Base-by-base conservation (phyloP, 2,329 filamentous ascomycete genomes). In the Pseudogymnoascus sp. region DNA sequence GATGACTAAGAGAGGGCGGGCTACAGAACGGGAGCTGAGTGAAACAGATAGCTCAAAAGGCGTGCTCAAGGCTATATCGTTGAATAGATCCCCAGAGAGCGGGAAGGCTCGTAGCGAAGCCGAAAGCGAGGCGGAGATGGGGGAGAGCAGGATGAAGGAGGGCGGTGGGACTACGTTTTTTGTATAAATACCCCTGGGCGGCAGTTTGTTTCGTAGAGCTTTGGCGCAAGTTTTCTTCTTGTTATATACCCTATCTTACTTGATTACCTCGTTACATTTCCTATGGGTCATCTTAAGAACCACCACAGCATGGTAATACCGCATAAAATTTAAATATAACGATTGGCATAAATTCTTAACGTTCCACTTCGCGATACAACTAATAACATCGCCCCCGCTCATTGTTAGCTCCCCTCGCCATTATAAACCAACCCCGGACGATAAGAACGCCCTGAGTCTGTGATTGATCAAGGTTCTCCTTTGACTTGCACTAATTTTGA, bases 131-230 rank as follows among this genome's bases (percentile, higher is more conserved):
- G 9, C 14, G 8, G 47, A 54, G 28, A 54, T 32, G 28, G 25
- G 47, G 4, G 28, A 54, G 28, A 54, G 28, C 6, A 20, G 9
- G 16, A 9, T 12, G 28, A 54, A 32, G 47, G n/a, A 54, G 16
- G 25, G 25, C 14, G 28, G 47, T 12, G 47, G 47, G n/a, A 54
- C 47, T 7, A 1, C 25, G 22, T 25, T 25, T 12, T 54, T 54
- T 32, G 47, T 54, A 54, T 54, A 54, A 28, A 54, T 54, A 54
- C 47, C 28, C 47, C 28, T 54, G 16, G 47, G 47, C 7, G 47
- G 47, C 47, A 32, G 47, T 54, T 11, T 54, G 28, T 32, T 18
- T 54, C 32, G 28, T 32, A 54, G 16, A 32, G 9, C 25, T 54
- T 16, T 18, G 28, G 47, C 47, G 47, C 16, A 54, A 32, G 47